These are phyloP conservation scores for Syzygium syzygioides DNA, from an alignment of 441 rosid species.

Conservation along the genomic window DNA sequence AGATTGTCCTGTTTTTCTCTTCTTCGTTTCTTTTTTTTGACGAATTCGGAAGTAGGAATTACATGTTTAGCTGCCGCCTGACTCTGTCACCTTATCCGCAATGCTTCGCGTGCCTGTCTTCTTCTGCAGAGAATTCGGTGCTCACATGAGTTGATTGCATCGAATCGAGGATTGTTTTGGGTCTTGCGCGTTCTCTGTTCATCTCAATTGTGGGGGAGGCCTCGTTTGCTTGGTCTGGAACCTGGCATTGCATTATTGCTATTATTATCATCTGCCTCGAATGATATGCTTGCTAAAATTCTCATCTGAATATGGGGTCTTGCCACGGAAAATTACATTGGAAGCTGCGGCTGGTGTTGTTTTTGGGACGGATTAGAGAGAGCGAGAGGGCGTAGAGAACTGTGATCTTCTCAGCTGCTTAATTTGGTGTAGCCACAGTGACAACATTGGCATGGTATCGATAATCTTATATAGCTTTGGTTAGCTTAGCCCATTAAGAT, in stretches of 20 bases:
- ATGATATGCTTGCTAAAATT: background rate
- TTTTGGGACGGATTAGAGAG: background rate
- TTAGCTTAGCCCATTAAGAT: background rate
- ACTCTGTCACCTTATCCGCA: conserved; percentile 22
- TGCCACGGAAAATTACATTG: conserved; percentile 7
- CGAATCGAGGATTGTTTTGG: background rate
- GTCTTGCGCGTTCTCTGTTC: background rate
- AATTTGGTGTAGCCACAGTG: background rate
- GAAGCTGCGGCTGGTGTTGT: background rate
- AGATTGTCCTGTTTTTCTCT: background rate
- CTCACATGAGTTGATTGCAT: background rate
- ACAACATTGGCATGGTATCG: background rate
- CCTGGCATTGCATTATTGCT: conserved; percentile 1
- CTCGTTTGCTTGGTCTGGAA: background rate
- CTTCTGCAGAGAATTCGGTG: background rate
- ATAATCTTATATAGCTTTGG: background rate
- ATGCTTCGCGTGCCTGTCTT: background rate
- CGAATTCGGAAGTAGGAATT: background rate
- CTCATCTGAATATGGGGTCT: conserved; percentile 2
- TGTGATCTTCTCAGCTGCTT: background rate
- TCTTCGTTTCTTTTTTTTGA: background rate
- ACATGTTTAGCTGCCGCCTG: background rate
- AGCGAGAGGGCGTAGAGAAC: background rate
- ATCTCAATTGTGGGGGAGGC: background rate
- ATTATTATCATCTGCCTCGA: background rate